Evolutionary conservation across 306 rosid species (phyloP), one percentile per base, ranked within the genome.

Genomic region (Cercis canadensis): DNA sequence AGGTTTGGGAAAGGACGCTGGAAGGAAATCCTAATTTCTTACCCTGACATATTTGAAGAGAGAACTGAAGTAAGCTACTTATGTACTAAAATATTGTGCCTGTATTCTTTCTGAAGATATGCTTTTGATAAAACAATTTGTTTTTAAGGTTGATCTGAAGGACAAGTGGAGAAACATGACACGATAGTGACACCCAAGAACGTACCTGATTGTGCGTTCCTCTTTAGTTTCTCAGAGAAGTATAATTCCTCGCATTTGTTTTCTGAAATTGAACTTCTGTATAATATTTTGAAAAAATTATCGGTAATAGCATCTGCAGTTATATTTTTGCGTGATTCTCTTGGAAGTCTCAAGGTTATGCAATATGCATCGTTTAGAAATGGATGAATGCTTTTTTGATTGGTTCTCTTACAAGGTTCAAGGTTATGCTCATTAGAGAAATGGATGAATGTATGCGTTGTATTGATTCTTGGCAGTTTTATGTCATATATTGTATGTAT

Each of bases 91-190:
- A 31, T 50, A 45, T 7, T 57, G 41, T 80, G 55, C 58, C 19
- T 24, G 72, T 15, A 65, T 67, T 74, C 40, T 61, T 61, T 50
- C 6, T 37, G 56, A 69, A 21, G 49, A 16, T 60, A 4, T 70
- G 62, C 31, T 36, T 24, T 21, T n/a, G 54, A 24, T 75, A 32
- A 65, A 41, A 71, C 63, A 24, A 24, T 24, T 24, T 37, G 7
- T 37, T 73, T 63, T 54, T 32, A 70, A 90, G 98, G 98, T 87
- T 66, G 96, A 94, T 87, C 72, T 94, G 65, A 94, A 94, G 85
- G 98, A 94, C 77, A 90, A 90, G 53, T 94, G 97, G 98, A 80
- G 97, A 76, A 94, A 90, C 66, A 70, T 94, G 96, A 65, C 73
- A 6, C 74, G 83, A 58, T 47, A 52, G 45, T 78, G 66, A 60